These are phyloP conservation scores for Suhomyces canberraensis DNA, from an alignment of 805 yeast genomes.

Conservation along the genomic window DNA sequence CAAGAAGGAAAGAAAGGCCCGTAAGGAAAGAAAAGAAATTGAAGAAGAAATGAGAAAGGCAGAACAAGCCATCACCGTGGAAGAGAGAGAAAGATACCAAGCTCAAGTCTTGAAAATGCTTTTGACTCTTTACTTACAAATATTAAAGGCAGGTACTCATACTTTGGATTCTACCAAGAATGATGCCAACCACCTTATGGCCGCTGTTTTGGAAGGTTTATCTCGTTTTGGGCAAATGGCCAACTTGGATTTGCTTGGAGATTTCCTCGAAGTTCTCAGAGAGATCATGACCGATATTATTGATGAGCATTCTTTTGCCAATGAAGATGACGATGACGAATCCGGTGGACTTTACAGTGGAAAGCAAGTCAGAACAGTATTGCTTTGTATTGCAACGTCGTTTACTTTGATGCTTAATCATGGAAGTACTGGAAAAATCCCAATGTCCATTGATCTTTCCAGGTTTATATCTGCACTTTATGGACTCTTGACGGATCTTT, in stretches of 20 bases:
- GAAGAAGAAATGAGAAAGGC: conserved; percentile 88
- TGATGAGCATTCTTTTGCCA: conserved; percentile 40
- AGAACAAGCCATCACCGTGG: conserved; percentile 80
- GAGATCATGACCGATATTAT: conserved; percentile 64
- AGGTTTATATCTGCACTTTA: conserved; percentile 77
- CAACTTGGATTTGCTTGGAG: conserved; percentile 89
- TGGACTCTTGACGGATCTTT: conserved; percentile 59
- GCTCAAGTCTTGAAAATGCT: conserved; percentile 76
- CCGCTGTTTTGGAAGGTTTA: conserved; percentile 86
- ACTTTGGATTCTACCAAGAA: conserved; percentile 39
- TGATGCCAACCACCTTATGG: conserved; percentile 56
- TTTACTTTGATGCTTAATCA: conserved; percentile 81
- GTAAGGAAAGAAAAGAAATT: conserved; percentile 82
- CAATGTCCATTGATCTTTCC: conserved; percentile 66
- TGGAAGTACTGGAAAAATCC: conserved; percentile 53
- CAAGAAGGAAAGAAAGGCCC: conserved; percentile 82
- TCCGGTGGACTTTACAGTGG: conserved; percentile 30
- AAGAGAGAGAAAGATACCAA: conserved; percentile 82
- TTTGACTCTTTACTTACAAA: conserved; percentile 71
- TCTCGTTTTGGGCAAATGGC: conserved; percentile 90
- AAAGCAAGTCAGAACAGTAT: conserved; percentile 62
- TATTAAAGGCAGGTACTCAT: conserved; percentile 50
- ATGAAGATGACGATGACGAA: conserved; percentile 16
- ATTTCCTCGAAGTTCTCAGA: conserved; percentile 81
- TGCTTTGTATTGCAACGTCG: conserved; percentile 85